phyloP scores from a whole-genome alignment of 2,329 filamentous ascomycete genomes.

The Aspergillus felis region DNA sequence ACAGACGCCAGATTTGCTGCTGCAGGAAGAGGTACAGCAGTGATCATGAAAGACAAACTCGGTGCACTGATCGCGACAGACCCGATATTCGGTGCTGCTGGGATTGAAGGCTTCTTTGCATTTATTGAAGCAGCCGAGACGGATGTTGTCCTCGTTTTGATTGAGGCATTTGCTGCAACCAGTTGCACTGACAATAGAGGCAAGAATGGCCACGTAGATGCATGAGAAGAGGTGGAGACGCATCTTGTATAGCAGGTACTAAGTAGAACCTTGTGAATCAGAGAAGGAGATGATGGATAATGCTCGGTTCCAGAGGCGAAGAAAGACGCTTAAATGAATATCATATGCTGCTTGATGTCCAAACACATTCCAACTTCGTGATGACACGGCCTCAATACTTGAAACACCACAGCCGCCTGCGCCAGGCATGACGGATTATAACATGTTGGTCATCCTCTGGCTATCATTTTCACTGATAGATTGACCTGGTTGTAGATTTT shows the following conservation, averaged over 20 bases:
- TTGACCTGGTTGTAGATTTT: background rate
- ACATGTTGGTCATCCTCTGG: background rate
- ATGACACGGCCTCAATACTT: too few relatives aligned
- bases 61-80: background rate
- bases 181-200: background rate
- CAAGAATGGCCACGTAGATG: background rate
- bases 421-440: background rate
- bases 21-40: background rate
- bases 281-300: background rate
- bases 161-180: background rate
- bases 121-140: background rate
- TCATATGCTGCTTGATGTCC: background rate
- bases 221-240: background rate
- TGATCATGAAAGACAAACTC: background rate
- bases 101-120: background rate
- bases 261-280: background rate
- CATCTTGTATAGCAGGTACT: background rate
- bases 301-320: background rate
- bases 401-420: background rate
- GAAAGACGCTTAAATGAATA: background rate
- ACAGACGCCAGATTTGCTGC: background rate
- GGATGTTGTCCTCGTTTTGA: background rate
- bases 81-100: background rate
- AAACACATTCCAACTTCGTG: background rate
- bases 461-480: background rate